These are phyloP conservation scores for Entonaema liquescens DNA, from an alignment of 495 filamentous ascomycete genomes.

Conservation along the genomic window DNA sequence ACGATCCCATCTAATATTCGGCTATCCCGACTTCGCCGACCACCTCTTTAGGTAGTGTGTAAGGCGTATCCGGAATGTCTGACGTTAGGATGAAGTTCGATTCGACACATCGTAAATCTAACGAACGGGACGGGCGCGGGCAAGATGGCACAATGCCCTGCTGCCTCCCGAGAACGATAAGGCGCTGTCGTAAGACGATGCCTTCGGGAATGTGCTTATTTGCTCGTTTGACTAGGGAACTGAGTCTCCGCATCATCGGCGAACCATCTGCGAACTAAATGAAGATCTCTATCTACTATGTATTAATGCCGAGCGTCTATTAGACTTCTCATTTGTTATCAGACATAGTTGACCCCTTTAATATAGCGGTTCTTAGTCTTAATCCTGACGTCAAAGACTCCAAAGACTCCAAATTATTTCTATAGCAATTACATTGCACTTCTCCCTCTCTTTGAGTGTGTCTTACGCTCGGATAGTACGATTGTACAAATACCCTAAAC, in stretches of 20 bases:
- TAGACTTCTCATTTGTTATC: neutral
- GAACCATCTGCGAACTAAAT: neutral
- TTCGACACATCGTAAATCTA: slow-evolving; percentile 26
- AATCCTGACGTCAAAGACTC: slow-evolving; percentile 25
- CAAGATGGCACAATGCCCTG: slow-evolving; percentile 25
- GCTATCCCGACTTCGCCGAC: slow-evolving; percentile 9
- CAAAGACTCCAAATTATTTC: neutral
- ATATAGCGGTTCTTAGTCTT: neutral
- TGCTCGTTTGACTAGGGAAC: slow-evolving; percentile 1
- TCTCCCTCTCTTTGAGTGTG: neutral
- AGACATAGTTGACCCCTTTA: neutral
- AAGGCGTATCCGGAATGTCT: neutral
- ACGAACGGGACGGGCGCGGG: slow-evolving; percentile 20
- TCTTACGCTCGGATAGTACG: neutral
- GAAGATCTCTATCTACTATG: slow-evolving; percentile 1
- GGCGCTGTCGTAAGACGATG: slow-evolving; percentile 21
- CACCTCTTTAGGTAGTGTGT: slow-evolving; percentile 1
- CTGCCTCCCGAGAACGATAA: slow-evolving; percentile 32
- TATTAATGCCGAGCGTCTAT: neutral
- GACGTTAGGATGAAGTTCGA: slow-evolving; percentile 10
- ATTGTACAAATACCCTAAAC: slow-evolving; percentile 14
- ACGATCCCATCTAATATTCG: neutral
- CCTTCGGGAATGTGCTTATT: slow-evolving; percentile 35
- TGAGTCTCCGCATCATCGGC: slow-evolving; percentile 10
- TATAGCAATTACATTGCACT: slow-evolving; percentile 5